Base-by-base conservation (phyloP, 164 flowering plant species). In the Warburgia ugandensis region DNA sequence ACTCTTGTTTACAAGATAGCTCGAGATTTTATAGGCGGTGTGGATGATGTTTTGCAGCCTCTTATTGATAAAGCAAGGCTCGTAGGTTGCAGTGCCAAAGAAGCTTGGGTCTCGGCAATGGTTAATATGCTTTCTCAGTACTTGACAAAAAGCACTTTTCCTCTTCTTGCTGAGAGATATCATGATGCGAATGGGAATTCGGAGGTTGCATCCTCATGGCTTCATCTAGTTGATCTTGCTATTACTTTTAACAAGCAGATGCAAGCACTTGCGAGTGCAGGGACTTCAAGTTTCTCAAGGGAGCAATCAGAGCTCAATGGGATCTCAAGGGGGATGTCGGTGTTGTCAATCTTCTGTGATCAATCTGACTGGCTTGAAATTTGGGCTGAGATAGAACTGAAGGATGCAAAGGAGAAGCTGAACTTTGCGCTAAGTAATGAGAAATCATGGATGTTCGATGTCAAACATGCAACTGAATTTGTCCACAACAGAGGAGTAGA, bases 101-200 rank as follows among this genome's bases (percentile, higher is more conserved):
- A 78, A 66, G 85, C 76, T 44, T 81, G 85, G 92, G 80, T 84
- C 17, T 74, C 66, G 12, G 69, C 85, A 45, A 84, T 84, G 83
- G 68, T 69, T 8, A 65, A 69, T 56, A 62, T 74, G 62, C 75
- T 83, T 39, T 73, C 74, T 27, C 55, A 52, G 5, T 76, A 64
- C 66, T 41, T 81, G n/a, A 66, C 28, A n/a, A 77, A 70, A 26
- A 55, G 41, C 7, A 56, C 73, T 30, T 67, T 84, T 54, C 39
- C 77, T 45, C 40, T 54, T 44, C 76, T 78, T 31, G 78, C 68
- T 46, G 68, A 68, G 30, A 69, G 53, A 49, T 77, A 72, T 55
- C 53, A 56, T 29, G 67, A 61, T 16, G 64, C 52, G 30, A 32
- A 50, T 16, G 32, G 33, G 44, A 78, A 45, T 56, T 7, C 42